Base-by-base conservation (phyloP, 176 grass and related monocot genomes). In the Oryza glaberrima region DNA sequence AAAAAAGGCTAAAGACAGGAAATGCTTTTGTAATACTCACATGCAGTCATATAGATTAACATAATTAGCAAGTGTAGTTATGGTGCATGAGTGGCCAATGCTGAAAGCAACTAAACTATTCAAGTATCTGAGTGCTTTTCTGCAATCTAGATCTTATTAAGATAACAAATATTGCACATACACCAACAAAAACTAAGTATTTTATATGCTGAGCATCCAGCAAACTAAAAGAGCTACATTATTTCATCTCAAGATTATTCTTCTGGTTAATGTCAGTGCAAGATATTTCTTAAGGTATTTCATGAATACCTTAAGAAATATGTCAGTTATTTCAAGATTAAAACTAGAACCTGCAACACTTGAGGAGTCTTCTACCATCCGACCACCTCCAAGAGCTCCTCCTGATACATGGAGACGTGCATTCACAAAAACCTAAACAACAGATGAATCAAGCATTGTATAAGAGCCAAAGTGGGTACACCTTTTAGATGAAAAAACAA, bases 331-430 rank as follows among this genome's bases (percentile, higher is more conserved):
- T 77, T 77, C 43, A 60, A 79, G 45, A 44, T 73, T 73, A 69
- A 66, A 75, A 90, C 75, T 12, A 2, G 34, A 89, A 99, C 97
- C 97, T 92, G 97, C 97, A 88, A 99, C 70, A 88, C 97, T 99
- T 7, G 97, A 99, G 54, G 97, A 99, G 71, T 99, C 97, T 69
- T 99, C 97, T 86, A 99, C 97, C 94, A 99, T 99, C 66, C 97
- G 92, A 44, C 97, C 97, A 81, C 97, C 97, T 80, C 97, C 97
- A 92, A 99, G 97, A 92, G 97, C 97, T 73, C 97, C 97, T 81
- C 97, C 97, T 66, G 97, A 99, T 69, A 99, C 97, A 91, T 99
- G 97, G 90, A 99, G 91, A 16, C 97, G 90, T 77, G 97, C 97
- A 94, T 99, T 99, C 46, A 99, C 97, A 82, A 99, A 99, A 80